Evolutionary conservation across 2,329 filamentous ascomycete species (phyloP).

Genomic region (Didymella lethalis): DNA sequence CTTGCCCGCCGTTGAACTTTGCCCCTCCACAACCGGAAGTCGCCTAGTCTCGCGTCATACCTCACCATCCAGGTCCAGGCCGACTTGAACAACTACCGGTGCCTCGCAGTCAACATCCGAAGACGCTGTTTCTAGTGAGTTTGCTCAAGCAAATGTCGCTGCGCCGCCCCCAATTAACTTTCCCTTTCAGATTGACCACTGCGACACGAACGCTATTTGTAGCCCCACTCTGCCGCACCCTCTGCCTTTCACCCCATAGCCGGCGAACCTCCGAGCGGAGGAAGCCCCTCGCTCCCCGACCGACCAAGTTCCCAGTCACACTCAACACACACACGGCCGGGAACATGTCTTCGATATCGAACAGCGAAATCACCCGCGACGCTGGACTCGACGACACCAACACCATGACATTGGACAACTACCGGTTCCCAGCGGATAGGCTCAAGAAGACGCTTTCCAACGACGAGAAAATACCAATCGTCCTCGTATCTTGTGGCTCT

Average conservation of each 20-base stretch:
- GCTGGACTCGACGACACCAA: conserved; percentile 37
- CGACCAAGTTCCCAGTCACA: not conserved
- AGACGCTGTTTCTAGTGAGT: conserved; percentile 28
- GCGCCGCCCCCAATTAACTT: conserved; percentile 29
- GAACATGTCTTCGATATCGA: conserved; percentile 36
- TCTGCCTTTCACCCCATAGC: conserved; percentile 17
- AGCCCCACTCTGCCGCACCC: conserved; percentile 13
- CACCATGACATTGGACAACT: conserved; percentile 55
- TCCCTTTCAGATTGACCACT: conserved; percentile 17
- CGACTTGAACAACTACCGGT: conserved; percentile 20
- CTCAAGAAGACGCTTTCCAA: conserved; percentile 65
- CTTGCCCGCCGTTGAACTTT: conserved; percentile 4
- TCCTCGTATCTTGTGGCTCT: conserved; percentile 72
- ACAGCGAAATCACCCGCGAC: conserved; percentile 32
- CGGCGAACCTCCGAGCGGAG: conserved; percentile 21
- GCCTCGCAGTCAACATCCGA: conserved; percentile 31
- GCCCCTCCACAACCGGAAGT: conserved; percentile 22
- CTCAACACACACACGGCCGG: conserved; percentile 10
- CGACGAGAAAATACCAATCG: conserved; percentile 66
- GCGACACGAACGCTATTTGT: conserved; percentile 2
- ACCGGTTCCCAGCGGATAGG: conserved; percentile 68
- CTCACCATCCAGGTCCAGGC: conserved; percentile 12
- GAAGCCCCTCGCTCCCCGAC: conserved; percentile 20
- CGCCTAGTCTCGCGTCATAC: conserved; percentile 30
- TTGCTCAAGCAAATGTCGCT: conserved; percentile 25